Percentiles rank a stretch among this genome's conserved stretches.
phyloP scores from a whole-genome alignment of 73 alveolate genomes.

The Symbiodinium pilosum region DNA sequence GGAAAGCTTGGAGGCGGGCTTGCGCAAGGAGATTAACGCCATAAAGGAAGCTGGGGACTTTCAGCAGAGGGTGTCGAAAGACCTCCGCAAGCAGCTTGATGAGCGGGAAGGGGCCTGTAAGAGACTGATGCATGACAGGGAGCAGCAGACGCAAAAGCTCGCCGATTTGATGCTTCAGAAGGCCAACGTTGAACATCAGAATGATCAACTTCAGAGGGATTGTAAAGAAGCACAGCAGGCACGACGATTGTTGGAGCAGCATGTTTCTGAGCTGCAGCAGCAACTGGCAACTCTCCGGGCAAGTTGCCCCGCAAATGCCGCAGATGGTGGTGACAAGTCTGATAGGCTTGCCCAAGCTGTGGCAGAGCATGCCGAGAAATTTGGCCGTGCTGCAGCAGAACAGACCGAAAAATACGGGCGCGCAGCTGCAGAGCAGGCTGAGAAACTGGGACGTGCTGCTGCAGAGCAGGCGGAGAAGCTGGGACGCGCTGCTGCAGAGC shows the following conservation, averaged over 20 bases:
- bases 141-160: constrained; percentile 29
- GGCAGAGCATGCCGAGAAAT: not conserved
- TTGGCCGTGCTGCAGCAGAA: not conserved
- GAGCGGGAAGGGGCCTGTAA: constrained; percentile 28
- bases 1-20: constrained; percentile 7
- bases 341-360: not conserved
- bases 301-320: not conserved
- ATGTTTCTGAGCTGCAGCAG: constrained; percentile 26
- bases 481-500: constrained; percentile 58
- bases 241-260: constrained; percentile 46
- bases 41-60: constrained; percentile 43
- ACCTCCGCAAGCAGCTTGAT: constrained; percentile 21
- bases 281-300: not conserved
- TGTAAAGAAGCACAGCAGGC: constrained; percentile 84
- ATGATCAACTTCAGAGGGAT: constrained; percentile 16
- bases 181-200: not conserved
- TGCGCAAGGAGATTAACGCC: constrained; percentile 9
- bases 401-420: not conserved
- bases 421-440: not conserved
- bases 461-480: constrained; percentile 26
- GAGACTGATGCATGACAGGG: not conserved
- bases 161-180: constrained; percentile 27
- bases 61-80: constrained; percentile 30
- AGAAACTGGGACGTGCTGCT: not conserved
- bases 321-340: not conserved